Evolutionary conservation across 306 rosid species (phyloP).

Genomic region (Fragaria nilgerrensis): DNA sequence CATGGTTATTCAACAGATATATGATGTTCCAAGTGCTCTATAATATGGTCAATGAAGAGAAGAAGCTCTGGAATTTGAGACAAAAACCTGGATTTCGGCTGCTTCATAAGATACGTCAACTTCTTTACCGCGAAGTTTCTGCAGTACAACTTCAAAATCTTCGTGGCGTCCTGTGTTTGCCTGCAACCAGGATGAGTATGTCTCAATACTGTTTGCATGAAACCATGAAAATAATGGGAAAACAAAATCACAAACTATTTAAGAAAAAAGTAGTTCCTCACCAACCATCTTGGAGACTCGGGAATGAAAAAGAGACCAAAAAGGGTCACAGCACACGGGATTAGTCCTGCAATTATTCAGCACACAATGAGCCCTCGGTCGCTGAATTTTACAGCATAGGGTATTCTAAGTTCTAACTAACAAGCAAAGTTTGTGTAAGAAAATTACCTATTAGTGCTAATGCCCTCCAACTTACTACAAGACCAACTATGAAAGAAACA

Average conservation of each 20-base stretch:
- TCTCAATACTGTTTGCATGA: background rate
- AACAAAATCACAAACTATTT: background rate
- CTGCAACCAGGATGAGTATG: constrained; percentile 38
- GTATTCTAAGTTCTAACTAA: background rate
- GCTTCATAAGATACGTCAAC: constrained; percentile 70
- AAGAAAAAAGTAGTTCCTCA: constrained; percentile 31
- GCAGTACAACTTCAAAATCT: constrained; percentile 63
- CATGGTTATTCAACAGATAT: background rate
- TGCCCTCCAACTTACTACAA: constrained; percentile 70
- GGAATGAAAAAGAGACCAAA: constrained; percentile 87
- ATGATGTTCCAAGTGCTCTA: constrained; percentile 3
- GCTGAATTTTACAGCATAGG: background rate
- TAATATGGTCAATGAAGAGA: background rate
- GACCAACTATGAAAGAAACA: constrained; percentile 69
- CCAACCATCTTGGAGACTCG: constrained; percentile 99
- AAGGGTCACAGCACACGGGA: constrained; percentile 67
- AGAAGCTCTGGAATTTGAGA: constrained; percentile 8
- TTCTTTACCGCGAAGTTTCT: constrained; percentile 71
- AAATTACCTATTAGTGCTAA: constrained; percentile 64
- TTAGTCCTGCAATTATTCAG: constrained; percentile 52
- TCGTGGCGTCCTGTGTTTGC: constrained; percentile 57
- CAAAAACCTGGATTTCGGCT: constrained; percentile 71
- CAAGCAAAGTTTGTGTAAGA: constrained; percentile 10
- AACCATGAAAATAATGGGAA: background rate
- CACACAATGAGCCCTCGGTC: constrained; percentile 23